Conservation (phyloP, 495 filamentous ascomycete species). For the Aspergillus indologenus region DNA sequence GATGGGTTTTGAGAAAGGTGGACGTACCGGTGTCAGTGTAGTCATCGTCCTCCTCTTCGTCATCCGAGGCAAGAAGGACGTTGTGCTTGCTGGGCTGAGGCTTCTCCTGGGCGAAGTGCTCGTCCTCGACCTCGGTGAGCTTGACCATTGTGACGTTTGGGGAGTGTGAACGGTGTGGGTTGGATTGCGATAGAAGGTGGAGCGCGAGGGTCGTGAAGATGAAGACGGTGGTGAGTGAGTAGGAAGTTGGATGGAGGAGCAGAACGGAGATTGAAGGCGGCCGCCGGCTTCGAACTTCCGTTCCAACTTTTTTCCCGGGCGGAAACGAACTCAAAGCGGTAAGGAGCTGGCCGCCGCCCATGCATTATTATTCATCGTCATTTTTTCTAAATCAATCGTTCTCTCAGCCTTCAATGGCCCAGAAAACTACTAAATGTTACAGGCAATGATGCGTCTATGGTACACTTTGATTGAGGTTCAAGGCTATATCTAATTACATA, state of each 20-base stretch:
- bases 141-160: constrained; percentile 77
- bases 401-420: too few species aligned
- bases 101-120: constrained; percentile 78
- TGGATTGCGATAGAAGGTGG: not conserved
- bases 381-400: too few species aligned
- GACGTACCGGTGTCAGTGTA: constrained; percentile 82
- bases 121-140: constrained; percentile 92
- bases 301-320: constrained; percentile 48
- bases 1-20: too few species aligned
- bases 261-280: constrained; percentile 28
- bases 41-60: constrained; percentile 69
- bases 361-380: not conserved
- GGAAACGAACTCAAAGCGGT: constrained; percentile 37
- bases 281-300: constrained; percentile 26
- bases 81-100: constrained; percentile 56
- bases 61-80: constrained; percentile 57
- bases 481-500: constrained; percentile 22
- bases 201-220: constrained; percentile 13
- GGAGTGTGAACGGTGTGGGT: constrained; percentile 2
- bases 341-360: constrained; percentile 33
- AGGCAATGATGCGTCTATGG: constrained; percentile 2
- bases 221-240: constrained; percentile 12
- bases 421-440: too few species aligned
- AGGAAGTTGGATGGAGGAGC: constrained; percentile 11
- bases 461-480: constrained; percentile 11